Base-by-base conservation (phyloP, 176 grass and related monocot species). In the Calamus simplicifolius region DNA sequence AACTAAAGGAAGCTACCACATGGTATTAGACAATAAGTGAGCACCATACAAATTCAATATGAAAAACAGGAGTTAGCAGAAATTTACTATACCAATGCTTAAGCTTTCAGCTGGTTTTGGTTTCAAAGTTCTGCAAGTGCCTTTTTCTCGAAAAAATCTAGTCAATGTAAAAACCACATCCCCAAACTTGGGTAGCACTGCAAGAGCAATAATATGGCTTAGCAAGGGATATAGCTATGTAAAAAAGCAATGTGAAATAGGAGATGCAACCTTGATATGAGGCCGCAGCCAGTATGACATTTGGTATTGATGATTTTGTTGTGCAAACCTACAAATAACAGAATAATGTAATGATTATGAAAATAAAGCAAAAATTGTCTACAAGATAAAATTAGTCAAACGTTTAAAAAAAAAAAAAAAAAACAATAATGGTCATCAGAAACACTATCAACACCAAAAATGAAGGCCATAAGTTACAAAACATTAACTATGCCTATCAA, bases 251-350 rank as follows among this genome's bases (percentile, higher is more conserved):
- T 51, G 48, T 63, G 35, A 43, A 43, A 5, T 10, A 43, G 1
- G 35, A 43, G 35, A 43, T 43, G 8, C 8, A 61, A 72, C 92
- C 87, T 91, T 91, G 77, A 88, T 76, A 85, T 97, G 50, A 62
- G 93, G 81, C 57, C 73, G 79, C 43, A 97, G 78, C 87, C 93
- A 97, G 56, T 91, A 85, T 12, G 87, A 91, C 84, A 97, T 97
- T 69, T 91, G 87, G 62, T 77, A 80, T 81, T 91, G 86, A 61
- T 72, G 82, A 77, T 77, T 79, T 69, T 70, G 50, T 71, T 83
- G 77, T 43, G 69, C 78, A 88, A 97, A 97, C 78, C 92, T 91
- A 78, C 35, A 43, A 13, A 43, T 43, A 43, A 43, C 35, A 43
- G 35, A 43, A 43, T 43, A 43, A 7, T 43, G 7, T 10, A 12